Conservation (phyloP, 129 eudicot genomes). For the Daucus carota region DNA sequence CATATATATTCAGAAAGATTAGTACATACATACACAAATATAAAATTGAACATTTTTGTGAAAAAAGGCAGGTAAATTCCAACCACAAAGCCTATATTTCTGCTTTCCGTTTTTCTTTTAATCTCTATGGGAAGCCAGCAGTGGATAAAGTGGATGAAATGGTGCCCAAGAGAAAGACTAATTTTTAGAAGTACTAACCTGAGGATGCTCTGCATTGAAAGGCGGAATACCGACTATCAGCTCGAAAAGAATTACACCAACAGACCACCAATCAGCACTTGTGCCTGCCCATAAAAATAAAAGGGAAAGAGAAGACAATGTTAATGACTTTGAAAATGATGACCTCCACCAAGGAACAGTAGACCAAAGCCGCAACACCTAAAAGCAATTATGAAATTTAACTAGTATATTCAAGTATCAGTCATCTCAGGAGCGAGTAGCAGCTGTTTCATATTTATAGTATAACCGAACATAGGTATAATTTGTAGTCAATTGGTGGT, state of each 20-base stretch:
- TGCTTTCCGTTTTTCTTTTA: background rate
- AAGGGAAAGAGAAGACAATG: background rate
- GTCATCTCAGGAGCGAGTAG: background rate
- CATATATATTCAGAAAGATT: background rate
- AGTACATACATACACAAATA: background rate
- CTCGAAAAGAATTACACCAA: conserved; percentile 91
- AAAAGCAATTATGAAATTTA: background rate
- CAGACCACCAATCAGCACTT: conserved; percentile 99
- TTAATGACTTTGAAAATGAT: background rate
- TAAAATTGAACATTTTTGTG: background rate
- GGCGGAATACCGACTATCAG: conserved; percentile 97
- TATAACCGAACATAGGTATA: too few species aligned
- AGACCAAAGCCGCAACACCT: background rate
- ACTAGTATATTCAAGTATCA: background rate
- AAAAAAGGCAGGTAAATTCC: background rate
- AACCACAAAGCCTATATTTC: background rate
- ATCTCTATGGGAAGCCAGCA: background rate
- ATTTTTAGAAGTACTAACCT: conserved; percentile 32
- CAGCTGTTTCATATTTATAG: background rate
- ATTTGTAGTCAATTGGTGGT: too few species aligned
- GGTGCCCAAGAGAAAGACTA: conserved; percentile 1
- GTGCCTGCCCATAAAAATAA: conserved; percentile 31
- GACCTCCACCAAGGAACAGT: background rate
- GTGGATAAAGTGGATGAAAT: background rate
- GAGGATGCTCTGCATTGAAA: conserved; percentile 98